These are phyloP conservation scores for Wallacemonas collosoma DNA, from an alignment of 208 protist species.

Conservation along the genomic window DNA sequence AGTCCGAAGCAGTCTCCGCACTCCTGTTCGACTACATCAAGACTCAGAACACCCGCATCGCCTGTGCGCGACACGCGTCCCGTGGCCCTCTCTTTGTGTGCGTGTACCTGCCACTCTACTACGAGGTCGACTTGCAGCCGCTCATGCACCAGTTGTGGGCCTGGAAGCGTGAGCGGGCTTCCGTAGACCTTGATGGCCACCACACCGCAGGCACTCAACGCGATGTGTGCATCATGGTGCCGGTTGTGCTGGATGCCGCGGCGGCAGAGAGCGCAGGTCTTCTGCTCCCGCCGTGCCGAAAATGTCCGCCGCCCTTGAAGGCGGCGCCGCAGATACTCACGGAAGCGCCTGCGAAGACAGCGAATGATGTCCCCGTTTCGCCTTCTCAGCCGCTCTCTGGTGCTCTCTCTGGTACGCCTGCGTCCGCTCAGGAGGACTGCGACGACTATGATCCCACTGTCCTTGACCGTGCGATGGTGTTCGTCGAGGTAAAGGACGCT, in stretches of 20 bases:
- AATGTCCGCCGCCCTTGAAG: neutral
- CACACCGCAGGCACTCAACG: neutral
- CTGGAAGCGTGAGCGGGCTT: neutral
- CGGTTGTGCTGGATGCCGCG: slow-evolving; percentile 23
- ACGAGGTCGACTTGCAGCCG: slow-evolving; percentile 66
- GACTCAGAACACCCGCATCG: neutral
- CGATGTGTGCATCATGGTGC: slow-evolving; percentile 28
- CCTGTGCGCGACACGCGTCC: neutral
- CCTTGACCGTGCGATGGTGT: slow-evolving; percentile 50
- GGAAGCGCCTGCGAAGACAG: slow-evolving; percentile 18
- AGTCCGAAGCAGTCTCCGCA: slow-evolving; percentile 48
- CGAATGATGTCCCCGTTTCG: too few relatives aligned
- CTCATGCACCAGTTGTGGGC: slow-evolving; percentile 64
- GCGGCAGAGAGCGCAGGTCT: slow-evolving; percentile 5
- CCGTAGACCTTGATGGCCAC: too few relatives aligned
- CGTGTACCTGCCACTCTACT: slow-evolving; percentile 74
- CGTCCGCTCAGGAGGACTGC: neutral
- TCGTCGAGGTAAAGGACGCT: slow-evolving; percentile 63
- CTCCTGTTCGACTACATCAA: slow-evolving; percentile 45
- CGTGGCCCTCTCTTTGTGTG: slow-evolving; percentile 46
- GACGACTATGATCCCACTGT: neutral
- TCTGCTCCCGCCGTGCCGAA: neutral
- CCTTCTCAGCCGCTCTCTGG: too few relatives aligned
- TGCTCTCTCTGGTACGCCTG: too few relatives aligned
- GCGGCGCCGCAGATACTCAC: slow-evolving; percentile 1